Evolutionary conservation across 495 filamentous ascomycete species (phyloP), one percentile per base, ranked within the genome.

Genomic region (Lasiosphaeriaceae sp.): DNA sequence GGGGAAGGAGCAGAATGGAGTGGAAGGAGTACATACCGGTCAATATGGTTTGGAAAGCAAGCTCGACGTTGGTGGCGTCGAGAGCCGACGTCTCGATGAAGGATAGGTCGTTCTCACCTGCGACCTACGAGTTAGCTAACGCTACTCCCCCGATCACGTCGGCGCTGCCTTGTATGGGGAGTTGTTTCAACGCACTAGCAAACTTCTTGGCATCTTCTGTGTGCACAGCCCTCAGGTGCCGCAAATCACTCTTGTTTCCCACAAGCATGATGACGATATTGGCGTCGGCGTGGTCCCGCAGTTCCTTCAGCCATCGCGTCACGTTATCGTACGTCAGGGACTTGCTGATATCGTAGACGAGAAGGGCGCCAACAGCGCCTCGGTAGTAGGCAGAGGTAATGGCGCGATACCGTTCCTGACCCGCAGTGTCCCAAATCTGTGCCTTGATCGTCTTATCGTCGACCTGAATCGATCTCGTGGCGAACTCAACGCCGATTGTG

Each of bases 211-310:
- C 94, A 74, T 97, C 95, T 67, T 99, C 95, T 55, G 95, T 99
- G 54, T 95, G 92, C 52, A 99, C 95, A 56, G 95, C 95, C 70
- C 95, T 83, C 72, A 99, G 80, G 77, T 99, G 95, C 76, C 92
- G 86, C 83, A 96, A 87, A 96, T 99, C 95, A 71, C 93, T 97
- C 88, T 99, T 99, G 83, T 99, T 99, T 63, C 95, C 95, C 50
- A 97, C 95, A 66, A 99, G 78, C 94, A 99, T 97, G 73, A 99
- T 99, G 57, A 99, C 95, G 59, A 99, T 99, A 79, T 99, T 99
- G 61, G 90, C 90, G 70, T 99, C 95, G 62, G 95, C 95, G 75
- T 99, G 93, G 68, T 96, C 92, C 58, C 94, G 87, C 68, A 99
- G 84, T 78, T 99, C 95, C 80, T 97, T 97, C 79, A 99, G 79